Conservation (phyloP, 768 basidiomycete species). For the Boletus sp. region DNA sequence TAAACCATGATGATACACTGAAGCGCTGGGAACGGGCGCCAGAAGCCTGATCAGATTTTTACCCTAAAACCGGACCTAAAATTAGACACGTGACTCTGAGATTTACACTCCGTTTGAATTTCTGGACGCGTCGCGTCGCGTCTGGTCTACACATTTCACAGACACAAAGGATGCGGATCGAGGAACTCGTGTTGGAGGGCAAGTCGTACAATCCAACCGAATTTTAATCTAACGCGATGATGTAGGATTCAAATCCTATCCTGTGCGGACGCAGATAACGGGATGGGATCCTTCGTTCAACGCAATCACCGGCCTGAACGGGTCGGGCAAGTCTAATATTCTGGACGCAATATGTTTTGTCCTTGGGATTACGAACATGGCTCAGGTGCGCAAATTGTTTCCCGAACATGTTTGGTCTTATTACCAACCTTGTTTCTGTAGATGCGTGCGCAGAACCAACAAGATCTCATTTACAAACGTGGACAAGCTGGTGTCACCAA, state of each 20-base stretch:
- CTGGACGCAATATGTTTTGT: constrained; percentile 99
- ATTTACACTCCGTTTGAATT: constrained; percentile 28
- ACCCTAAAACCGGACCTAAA: background rate
- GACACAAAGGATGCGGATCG: constrained; percentile 73
- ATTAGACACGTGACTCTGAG: constrained; percentile 10
- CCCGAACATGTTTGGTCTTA: background rate
- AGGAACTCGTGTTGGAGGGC: constrained; percentile 94
- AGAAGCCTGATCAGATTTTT: background rate
- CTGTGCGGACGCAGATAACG: constrained; percentile 90
- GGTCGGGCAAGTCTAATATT: constrained; percentile 98
- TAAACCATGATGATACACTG: background rate
- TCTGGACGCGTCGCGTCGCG: constrained; percentile 32
- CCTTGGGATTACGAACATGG: constrained; percentile 95
- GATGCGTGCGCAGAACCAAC: constrained; percentile 95
- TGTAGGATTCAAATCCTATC: constrained; percentile 95
- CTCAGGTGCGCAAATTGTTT: constrained; percentile 51
- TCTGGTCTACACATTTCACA: background rate
- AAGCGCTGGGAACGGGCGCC: constrained; percentile 17
- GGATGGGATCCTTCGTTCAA: constrained; percentile 99
- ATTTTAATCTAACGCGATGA: background rate
- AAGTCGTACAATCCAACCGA: background rate
- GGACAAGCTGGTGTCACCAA: constrained; percentile 96
- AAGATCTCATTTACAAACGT: constrained; percentile 98
- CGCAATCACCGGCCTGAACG: constrained; percentile 94
- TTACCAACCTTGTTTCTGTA: constrained; percentile 25